phyloP scores from a whole-genome alignment of 768 basidiomycete species.

The Termitomyces sp. region DNA sequence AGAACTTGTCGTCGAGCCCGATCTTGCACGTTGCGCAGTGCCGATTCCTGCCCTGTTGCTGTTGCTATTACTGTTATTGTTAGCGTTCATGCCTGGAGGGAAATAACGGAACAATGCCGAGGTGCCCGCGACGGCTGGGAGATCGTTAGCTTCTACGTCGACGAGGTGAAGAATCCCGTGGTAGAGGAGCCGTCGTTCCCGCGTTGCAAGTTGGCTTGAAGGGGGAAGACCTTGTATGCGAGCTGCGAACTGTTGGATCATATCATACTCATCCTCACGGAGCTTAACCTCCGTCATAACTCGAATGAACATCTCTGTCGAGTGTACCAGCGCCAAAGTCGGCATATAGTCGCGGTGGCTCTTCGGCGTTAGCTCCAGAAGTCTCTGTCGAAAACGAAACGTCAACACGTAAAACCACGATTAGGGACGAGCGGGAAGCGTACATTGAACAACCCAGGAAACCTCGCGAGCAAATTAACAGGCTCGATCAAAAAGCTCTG shows the following conservation, averaged over 20 bases:
- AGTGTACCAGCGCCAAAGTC: conserved; percentile 61
- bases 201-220: conserved; percentile 52
- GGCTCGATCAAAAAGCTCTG: conserved; percentile 74
- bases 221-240: conserved; percentile 62
- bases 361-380: conserved; percentile 68
- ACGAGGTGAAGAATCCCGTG: conserved; percentile 59
- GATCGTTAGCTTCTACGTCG: conserved; percentile 27
- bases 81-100: conserved; percentile 12
- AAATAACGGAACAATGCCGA: conserved; percentile 11
- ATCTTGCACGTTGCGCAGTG: conserved; percentile 44
- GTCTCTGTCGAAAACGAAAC: conserved; percentile 43
- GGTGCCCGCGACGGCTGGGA: conserved; percentile 9
- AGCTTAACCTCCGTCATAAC: conserved; percentile 84
- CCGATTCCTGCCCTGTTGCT: conserved; percentile 31
- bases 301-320: conserved; percentile 68
- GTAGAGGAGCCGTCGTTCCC: conserved; percentile 74
- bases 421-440: conserved; percentile 22
- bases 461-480: conserved; percentile 66
- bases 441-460: conserved; percentile 75
- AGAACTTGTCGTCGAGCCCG: conserved; percentile 35
- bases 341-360: conserved; percentile 69
- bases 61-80: not conserved
- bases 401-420: not conserved
- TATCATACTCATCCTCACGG: conserved; percentile 84
- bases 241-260: conserved; percentile 57